A percentile compares a stretch with the other conserved stretches of the same genome.
Conservation (phyloP, 768 basidiomycete genomes). For the Cubamyces lactineus region DNA sequence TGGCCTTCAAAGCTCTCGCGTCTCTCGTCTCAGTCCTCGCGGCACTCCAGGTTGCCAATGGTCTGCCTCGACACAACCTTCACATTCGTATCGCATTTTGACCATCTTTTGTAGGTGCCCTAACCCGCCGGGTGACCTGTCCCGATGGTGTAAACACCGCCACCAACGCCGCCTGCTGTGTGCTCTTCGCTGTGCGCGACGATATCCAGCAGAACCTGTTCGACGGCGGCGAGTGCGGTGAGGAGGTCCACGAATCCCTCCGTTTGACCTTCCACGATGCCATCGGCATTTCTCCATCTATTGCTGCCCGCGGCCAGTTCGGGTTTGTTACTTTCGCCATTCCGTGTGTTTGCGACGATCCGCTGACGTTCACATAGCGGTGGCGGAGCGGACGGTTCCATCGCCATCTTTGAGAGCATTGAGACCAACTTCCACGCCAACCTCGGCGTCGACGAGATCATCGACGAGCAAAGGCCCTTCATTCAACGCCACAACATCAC, state of each 20-base stretch:
- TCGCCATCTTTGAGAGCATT: slow-evolving; percentile 28
- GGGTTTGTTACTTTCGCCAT: not conserved
- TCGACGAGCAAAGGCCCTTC: slow-evolving; percentile 29
- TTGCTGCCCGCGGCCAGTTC: slow-evolving; percentile 14
- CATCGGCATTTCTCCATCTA: slow-evolving; percentile 24
- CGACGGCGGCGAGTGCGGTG: slow-evolving; percentile 38
- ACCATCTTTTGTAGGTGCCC: slow-evolving; percentile 1
- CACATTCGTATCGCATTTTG: not conserved
- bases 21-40: slow-evolving; percentile 12
- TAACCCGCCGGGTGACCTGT: slow-evolving; percentile 25
- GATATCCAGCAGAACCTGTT: slow-evolving; percentile 38
- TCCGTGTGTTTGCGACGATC: not conserved
- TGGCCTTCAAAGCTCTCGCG: slow-evolving; percentile 19
- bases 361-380: slow-evolving; percentile 18
- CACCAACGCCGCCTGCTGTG: slow-evolving; percentile 18
- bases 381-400: slow-evolving; percentile 33
- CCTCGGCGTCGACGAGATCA: slow-evolving; percentile 31
- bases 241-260: slow-evolving; percentile 35
- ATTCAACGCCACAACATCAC: slow-evolving; percentile 28
- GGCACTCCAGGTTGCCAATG: slow-evolving; percentile 22
- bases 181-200: slow-evolving; percentile 18
- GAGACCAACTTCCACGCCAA: slow-evolving; percentile 34
- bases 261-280: slow-evolving; percentile 33
- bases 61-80: not conserved
- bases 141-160: slow-evolving; percentile 22